Evolutionary conservation across 495 filamentous ascomycete species (phyloP), one percentile per base, ranked within the genome.

Genomic region (Penicillium longicatenatum): DNA sequence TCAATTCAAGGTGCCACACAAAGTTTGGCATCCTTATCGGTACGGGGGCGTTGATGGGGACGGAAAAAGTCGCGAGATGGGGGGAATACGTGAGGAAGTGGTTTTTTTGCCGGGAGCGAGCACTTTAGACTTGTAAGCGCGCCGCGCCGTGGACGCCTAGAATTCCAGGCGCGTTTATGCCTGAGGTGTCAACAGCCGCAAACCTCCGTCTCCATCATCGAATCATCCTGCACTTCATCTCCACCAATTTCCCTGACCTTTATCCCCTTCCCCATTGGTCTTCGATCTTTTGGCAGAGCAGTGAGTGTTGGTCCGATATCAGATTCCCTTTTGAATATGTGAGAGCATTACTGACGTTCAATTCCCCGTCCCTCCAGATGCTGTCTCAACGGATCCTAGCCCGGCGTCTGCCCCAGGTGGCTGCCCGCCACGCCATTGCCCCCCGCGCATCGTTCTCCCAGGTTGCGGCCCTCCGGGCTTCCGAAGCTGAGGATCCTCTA

Each of bases 401-500:
- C 61, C 70, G 75, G 70, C 75, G 75, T 63, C 69, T 79, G 66
- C 72, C 75, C 52, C 73, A 76, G 71, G 67, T 73, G 59, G 72
- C 72, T 57, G 69, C 67, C 54, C 73, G 75, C 73, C 70, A 74
- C 72, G 71, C 79, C 75, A 70, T 68, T 65, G 70, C 75, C 79
- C 74, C 83, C 80, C 70, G 77, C 75, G 68, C 79, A 71, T 58
- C 76, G 45, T 70, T 82, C 53, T 84, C 76, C 69, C 83, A 75
- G 78, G 74, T 71, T 70, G 77, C 72, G 46, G 70, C 68, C 52
- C 72, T 79, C 21, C 75, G 75, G 30, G 78, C 88, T 63, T 83
- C 76, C 45, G 86, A 88, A 42, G 73, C 82, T 41, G 84, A 91
- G 53, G 92, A 96, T 67, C 91, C 91, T 47, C 75, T 81, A 35